phyloP scores from a whole-genome alignment of 139 green algal species.

The Marvania coccoides region DNA sequence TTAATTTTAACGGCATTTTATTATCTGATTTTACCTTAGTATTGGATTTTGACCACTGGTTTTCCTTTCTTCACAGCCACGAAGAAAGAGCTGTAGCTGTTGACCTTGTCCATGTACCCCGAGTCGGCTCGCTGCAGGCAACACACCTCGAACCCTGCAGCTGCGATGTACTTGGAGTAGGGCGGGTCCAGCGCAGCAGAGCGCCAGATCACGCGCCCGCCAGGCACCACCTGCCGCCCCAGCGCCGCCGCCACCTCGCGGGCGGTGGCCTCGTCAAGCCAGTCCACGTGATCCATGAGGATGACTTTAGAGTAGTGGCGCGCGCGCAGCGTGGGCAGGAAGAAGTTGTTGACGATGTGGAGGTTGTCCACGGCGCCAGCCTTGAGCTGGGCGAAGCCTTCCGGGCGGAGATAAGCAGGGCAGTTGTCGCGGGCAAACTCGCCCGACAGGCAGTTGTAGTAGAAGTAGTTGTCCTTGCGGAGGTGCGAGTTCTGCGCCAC shows the following conservation, averaged over 20 bases:
- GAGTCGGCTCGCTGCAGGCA: constrained; percentile 65
- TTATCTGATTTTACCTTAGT: too few species aligned
- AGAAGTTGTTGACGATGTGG: constrained; percentile 73
- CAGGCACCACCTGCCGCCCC: constrained; percentile 59
- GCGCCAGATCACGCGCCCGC: constrained; percentile 93
- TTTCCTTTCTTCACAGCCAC: constrained; percentile 36
- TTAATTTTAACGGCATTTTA: too few species aligned
- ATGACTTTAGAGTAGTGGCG: constrained; percentile 95
- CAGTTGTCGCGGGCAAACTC: constrained; percentile 88
- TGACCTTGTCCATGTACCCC: constrained; percentile 90
- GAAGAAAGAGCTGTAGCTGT: constrained; percentile 89
- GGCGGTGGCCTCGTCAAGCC: constrained; percentile 57
- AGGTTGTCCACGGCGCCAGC: constrained; percentile 61
- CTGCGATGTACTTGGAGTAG: constrained; percentile 73
- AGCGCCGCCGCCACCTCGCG: constrained; percentile 58
- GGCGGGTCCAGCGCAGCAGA: constrained; percentile 74
- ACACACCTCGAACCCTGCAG: constrained; percentile 80
- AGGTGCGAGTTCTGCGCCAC: constrained; percentile 56
- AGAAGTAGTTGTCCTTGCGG: constrained; percentile 91
- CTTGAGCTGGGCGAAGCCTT: constrained; percentile 75
- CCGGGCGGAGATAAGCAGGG: constrained; percentile 79
- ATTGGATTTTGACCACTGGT: too few species aligned
- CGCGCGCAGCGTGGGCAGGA: constrained; percentile 76
- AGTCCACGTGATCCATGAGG: constrained; percentile 98
- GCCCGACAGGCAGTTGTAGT: constrained; percentile 88